Conservation (phyloP, 2,329 filamentous ascomycete species). For the Allantophomopsis lycopodina region DNA sequence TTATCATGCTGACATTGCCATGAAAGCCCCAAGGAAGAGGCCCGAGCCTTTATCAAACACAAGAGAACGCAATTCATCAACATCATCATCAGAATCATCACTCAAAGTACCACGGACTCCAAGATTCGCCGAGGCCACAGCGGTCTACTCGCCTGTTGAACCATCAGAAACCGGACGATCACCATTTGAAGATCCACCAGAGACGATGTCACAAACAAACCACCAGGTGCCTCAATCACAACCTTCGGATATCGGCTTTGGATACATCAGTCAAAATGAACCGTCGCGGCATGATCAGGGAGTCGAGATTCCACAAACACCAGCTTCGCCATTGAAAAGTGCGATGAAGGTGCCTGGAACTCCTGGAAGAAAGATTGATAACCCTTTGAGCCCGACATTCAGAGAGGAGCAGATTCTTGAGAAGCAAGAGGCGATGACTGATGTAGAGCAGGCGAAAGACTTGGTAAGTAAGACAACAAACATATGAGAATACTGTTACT, state of each 20-base stretch:
- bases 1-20: not conserved
- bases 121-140: slow-evolving; percentile 70
- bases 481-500: slow-evolving; percentile 11
- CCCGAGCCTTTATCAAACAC: not conserved
- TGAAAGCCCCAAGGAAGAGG: not conserved
- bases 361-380: slow-evolving; percentile 55
- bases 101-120: slow-evolving; percentile 58
- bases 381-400: slow-evolving; percentile 84
- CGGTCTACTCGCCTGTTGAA: slow-evolving; percentile 65
- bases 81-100: slow-evolving; percentile 23
- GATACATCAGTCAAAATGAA: slow-evolving; percentile 59
- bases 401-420: slow-evolving; percentile 76
- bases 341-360: slow-evolving; percentile 81
- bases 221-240: slow-evolving; percentile 48
- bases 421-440: slow-evolving; percentile 67
- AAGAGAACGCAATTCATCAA: slow-evolving; percentile 23
- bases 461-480: slow-evolving; percentile 45
- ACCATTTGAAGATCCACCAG: slow-evolving; percentile 46
- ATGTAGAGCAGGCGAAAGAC: slow-evolving; percentile 78
- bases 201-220: slow-evolving; percentile 24
- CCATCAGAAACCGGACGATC: slow-evolving; percentile 26
- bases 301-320: slow-evolving; percentile 47
- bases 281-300: slow-evolving; percentile 32
- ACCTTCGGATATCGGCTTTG: slow-evolving; percentile 82
- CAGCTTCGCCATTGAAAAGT: slow-evolving; percentile 74